Evolutionary conservation across 2,329 filamentous ascomycete species (phyloP).

Genomic region (Phialophora chinensis): DNA sequence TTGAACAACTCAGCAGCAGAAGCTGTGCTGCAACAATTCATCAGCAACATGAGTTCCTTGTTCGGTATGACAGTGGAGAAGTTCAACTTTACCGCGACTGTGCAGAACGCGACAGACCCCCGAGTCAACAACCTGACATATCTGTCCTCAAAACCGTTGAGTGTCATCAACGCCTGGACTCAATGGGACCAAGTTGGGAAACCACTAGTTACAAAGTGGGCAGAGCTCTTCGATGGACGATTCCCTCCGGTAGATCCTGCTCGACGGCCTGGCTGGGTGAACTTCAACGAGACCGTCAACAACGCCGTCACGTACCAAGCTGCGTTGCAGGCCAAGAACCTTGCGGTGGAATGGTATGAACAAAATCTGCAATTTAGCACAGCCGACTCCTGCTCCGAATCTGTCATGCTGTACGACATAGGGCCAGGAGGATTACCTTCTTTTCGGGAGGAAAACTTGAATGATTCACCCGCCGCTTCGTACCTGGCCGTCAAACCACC

Average conservation of each 20-base stretch:
- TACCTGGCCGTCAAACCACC: constrained; percentile 16
- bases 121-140: constrained; percentile 16
- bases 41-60: constrained; percentile 6
- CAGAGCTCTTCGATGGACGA: constrained; percentile 38
- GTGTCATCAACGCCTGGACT: constrained; percentile 19
- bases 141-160: constrained; percentile 8
- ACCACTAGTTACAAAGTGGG: constrained; percentile 42
- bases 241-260: constrained; percentile 44
- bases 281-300: constrained; percentile 32
- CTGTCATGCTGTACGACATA: constrained; percentile 43
- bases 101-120: constrained; percentile 17
- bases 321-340: constrained; percentile 45
- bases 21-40: constrained; percentile 8
- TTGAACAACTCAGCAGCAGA: constrained; percentile 17
- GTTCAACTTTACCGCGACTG: constrained; percentile 15
- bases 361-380: constrained; percentile 40
- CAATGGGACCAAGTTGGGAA: constrained; percentile 24
- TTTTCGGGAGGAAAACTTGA: constrained; percentile 19
- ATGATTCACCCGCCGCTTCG: constrained; percentile 24
- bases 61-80: constrained; percentile 16
- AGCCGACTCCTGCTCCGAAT: constrained; percentile 43
- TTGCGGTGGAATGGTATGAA: constrained; percentile 45
- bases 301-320: constrained; percentile 35
- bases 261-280: constrained; percentile 35
- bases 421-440: constrained; percentile 36